A percentile compares a stretch with the other conserved stretches of the same genome.
Conservation (phyloP, 1,139 yeast genomes). For the Debaryomycetaceae sp. region DNA sequence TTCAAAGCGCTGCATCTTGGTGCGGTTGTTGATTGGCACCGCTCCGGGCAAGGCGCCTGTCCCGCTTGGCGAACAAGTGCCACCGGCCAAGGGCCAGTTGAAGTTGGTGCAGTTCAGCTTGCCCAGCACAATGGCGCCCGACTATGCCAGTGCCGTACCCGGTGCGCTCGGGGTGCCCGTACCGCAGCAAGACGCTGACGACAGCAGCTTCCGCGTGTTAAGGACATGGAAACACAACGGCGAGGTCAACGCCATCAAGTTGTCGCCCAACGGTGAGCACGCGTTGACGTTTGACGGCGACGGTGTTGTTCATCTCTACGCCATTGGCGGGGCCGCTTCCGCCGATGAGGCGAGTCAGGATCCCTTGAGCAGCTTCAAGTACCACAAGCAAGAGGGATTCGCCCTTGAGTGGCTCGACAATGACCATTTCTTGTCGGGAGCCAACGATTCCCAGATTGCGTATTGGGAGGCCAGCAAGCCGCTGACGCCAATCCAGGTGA, state of each 20-base stretch:
- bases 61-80: constrained; percentile 31
- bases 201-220: constrained; percentile 23
- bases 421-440: constrained; percentile 55
- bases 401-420: constrained; percentile 62
- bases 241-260: constrained; percentile 46
- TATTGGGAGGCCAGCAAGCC: constrained; percentile 58
- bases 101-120: constrained; percentile 43
- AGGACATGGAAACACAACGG: constrained; percentile 51
- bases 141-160: constrained; percentile 19
- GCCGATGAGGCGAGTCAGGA: no score
- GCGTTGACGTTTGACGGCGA: constrained; percentile 48
- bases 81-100: constrained; percentile 38
- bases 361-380: constrained; percentile 38
- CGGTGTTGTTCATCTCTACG: constrained; percentile 46
- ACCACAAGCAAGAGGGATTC: constrained; percentile 65
- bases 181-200: constrained; percentile 17
- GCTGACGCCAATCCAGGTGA: constrained; percentile 39
- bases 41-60: constrained; percentile 2
- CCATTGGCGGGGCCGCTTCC: constrained; percentile 15
- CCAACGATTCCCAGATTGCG: constrained; percentile 64
- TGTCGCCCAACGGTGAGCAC: constrained; percentile 30
- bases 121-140: constrained; percentile 48
- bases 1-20: constrained; percentile 32
- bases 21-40: constrained; percentile 42
- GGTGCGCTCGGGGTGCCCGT: constrained; percentile 18